phyloP scores from a whole-genome alignment of 2,329 filamentous ascomycete species.

The Basipetospora chlamydospora region DNA sequence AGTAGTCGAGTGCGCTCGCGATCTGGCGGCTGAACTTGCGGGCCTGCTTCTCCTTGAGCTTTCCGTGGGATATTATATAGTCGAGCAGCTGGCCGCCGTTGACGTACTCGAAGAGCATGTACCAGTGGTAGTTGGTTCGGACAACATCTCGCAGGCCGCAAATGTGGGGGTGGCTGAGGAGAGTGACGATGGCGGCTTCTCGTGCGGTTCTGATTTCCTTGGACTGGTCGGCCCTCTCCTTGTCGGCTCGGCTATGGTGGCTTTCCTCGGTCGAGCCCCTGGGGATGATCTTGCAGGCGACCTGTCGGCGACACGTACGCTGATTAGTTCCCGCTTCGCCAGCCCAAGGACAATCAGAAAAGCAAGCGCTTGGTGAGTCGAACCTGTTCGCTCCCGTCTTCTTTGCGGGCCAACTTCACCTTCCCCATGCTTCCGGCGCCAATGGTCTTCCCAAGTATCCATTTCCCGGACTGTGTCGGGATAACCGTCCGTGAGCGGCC shows the following conservation, averaged over 20 bases:
- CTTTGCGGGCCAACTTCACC: conserved; percentile 86
- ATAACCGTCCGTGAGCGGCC: conserved; percentile 64
- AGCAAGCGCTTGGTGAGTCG: background rate
- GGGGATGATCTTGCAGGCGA: conserved; percentile 94
- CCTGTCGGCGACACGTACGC: conserved; percentile 33
- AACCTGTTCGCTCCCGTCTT: conserved; percentile 82
- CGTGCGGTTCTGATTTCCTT: conserved; percentile 91
- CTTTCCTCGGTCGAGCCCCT: conserved; percentile 80
- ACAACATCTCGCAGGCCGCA: conserved; percentile 93
- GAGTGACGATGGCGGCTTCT: conserved; percentile 89
- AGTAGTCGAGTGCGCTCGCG: conserved; percentile 90
- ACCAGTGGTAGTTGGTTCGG: conserved; percentile 96
- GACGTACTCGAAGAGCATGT: conserved; percentile 99
- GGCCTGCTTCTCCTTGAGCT: conserved; percentile 95
- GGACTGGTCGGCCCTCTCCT: conserved; percentile 84
- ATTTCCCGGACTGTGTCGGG: conserved; percentile 78
- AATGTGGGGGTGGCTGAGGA: conserved; percentile 89
- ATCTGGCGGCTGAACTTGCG: conserved; percentile 97
- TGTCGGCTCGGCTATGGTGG: conserved; percentile 53
- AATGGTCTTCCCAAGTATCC: conserved; percentile 92
- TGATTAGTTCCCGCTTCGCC: too few species aligned
- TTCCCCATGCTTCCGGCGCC: conserved; percentile 98
- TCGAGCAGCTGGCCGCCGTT: conserved; percentile 99
- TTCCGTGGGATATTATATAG: conserved; percentile 97
- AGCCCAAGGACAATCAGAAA: too few species aligned